Conservation (phyloP, 208 protist genomes). For the Acanthamoeba sp. region DNA sequence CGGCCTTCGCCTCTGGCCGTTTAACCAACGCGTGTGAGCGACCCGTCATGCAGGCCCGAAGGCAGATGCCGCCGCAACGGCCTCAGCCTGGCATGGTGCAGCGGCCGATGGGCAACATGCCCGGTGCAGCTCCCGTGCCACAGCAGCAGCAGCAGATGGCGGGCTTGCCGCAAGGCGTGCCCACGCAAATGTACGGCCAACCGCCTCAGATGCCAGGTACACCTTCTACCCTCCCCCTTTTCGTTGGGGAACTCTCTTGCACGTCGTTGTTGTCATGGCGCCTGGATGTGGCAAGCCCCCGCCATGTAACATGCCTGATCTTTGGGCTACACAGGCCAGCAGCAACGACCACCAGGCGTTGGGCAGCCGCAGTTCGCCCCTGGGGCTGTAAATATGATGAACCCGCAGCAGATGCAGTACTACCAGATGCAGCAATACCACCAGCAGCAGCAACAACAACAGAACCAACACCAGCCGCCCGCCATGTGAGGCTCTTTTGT, state of each 20-base stretch:
- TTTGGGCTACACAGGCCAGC: background rate
- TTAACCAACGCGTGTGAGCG: background rate
- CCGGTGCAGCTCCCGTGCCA: background rate
- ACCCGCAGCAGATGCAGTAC: slow-evolving; percentile 54
- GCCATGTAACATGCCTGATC: too few species aligned
- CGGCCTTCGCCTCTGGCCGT: background rate
- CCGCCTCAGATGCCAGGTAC: background rate
- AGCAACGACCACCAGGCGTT: background rate
- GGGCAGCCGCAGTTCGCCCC: background rate
- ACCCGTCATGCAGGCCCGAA: background rate
- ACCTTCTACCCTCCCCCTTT: too few species aligned
- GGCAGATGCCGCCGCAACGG: background rate
- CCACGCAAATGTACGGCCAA: background rate
- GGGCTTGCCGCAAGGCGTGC: background rate
- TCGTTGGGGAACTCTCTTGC: background rate
- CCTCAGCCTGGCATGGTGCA: background rate
- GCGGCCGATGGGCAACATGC: slow-evolving; percentile 37
- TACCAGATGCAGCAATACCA: slow-evolving; percentile 8
- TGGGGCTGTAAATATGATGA: slow-evolving; percentile 11
- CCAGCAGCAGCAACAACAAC: slow-evolving; percentile 12
- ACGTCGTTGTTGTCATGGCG: background rate
- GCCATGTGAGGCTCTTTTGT: background rate
- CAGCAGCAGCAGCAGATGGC: background rate
- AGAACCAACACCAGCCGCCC: background rate
- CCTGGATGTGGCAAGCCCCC: too few species aligned